A percentile compares a stretch with the other conserved stretches of the same genome.
Evolutionary conservation across 2,329 filamentous ascomycete genomes (phyloP).

Genomic region (Pyrenophora graminea): DNA sequence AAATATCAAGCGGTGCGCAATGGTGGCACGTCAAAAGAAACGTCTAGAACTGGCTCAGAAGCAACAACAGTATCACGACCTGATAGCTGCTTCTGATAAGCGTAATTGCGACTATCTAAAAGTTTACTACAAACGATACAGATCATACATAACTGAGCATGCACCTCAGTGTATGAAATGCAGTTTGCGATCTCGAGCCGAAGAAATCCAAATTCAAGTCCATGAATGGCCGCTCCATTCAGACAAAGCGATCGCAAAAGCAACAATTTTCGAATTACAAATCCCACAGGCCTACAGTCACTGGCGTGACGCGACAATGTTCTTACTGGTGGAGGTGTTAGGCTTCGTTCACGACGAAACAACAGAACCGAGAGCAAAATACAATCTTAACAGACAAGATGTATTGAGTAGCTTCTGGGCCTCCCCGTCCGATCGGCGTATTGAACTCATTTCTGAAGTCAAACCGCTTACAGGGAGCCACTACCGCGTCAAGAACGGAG

Average conservation of each 20-base stretch:
- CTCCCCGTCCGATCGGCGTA: conserved; percentile 15
- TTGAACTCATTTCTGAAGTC: conserved; percentile 43
- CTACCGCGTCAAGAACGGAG: conserved; percentile 24
- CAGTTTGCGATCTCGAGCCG: conserved; percentile 31
- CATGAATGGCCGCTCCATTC: conserved; percentile 63
- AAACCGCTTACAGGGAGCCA: conserved; percentile 49
- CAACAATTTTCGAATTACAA: conserved; percentile 59
- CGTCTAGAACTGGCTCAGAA: conserved; percentile 21
- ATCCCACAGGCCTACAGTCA: conserved; percentile 48
- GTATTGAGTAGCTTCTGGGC: conserved; percentile 8
- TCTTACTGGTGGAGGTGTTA: conserved; percentile 50
- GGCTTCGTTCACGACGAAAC: neutral
- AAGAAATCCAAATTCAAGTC: conserved; percentile 50
- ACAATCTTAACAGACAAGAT: conserved; percentile 21
- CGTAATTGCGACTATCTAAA: conserved; percentile 17
- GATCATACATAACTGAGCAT: neutral
- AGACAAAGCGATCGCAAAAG: conserved; percentile 40
- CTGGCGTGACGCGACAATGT: conserved; percentile 58
- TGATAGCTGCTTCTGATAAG: conserved; percentile 18
- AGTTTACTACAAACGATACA: neutral
- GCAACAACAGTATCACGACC: conserved; percentile 14
- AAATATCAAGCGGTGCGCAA: conserved; percentile 50
- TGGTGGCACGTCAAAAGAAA: conserved; percentile 20
- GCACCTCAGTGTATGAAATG: too few species aligned
- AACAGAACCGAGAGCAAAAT: neutral